Percentiles rank a stretch among this genome's conserved stretches.
Evolutionary conservation across 768 basidiomycete species (phyloP).

Genomic region (Mycena maculata): DNA sequence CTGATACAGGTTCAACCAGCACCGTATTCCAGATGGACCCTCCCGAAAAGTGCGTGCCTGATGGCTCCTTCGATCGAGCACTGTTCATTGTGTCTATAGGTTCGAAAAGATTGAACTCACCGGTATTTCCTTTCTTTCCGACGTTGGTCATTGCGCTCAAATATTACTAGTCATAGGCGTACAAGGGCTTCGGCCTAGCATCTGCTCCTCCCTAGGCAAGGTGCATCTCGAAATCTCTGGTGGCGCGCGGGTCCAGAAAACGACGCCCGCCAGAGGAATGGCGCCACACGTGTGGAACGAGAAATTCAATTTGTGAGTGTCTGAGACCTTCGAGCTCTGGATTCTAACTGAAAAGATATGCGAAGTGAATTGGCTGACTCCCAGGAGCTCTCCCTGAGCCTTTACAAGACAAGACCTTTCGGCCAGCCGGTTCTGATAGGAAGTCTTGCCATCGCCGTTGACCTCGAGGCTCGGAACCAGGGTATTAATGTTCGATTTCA

Average conservation of each 20-base stretch:
- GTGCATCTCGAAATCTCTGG: constrained; percentile 17
- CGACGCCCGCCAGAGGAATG: constrained; percentile 13
- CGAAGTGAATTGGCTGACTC: constrained; percentile 14
- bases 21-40: constrained; percentile 10
- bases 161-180: constrained; percentile 15
- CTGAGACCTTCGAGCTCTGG: constrained; percentile 3
- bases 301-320: constrained; percentile 25
- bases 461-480: constrained; percentile 28
- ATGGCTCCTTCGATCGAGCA: not conserved
- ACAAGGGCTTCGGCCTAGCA: constrained; percentile 14
- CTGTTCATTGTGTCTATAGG: constrained; percentile 13
- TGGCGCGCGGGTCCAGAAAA: constrained; percentile 6
- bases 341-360: not conserved
- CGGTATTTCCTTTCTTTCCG: constrained; percentile 4
- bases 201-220: constrained; percentile 9
- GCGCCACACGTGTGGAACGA: constrained; percentile 22
- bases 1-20: not conserved
- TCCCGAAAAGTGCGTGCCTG: constrained; percentile 9
- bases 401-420: constrained; percentile 22
- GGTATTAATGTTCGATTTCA: constrained; percentile 17
- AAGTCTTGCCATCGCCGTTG: constrained; percentile 3
- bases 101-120: constrained; percentile 25
- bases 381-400: constrained; percentile 7
- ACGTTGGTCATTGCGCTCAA: not conserved
- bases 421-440: constrained; percentile 9